Evolutionary conservation across 176 grass and related monocot species (phyloP).

Genomic region (Metroxylon sagu): DNA sequence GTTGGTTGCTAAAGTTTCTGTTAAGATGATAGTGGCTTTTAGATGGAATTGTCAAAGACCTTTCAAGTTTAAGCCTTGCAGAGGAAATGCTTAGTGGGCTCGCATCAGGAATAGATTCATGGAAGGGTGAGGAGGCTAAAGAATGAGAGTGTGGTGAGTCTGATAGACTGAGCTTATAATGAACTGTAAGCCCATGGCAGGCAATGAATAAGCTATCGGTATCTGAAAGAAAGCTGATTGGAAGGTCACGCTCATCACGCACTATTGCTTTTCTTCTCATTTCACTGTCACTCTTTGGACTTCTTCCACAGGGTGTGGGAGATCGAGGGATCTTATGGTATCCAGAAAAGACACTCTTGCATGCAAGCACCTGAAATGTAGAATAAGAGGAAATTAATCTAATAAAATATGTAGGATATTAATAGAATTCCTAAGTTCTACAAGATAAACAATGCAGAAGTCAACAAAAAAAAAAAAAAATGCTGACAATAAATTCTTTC

Average conservation of each 20-base stretch:
- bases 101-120: slow-evolving; percentile 22
- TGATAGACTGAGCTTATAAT: slow-evolving; percentile 43
- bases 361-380: slow-evolving; percentile 42
- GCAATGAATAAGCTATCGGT: slow-evolving; percentile 57
- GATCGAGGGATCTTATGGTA: slow-evolving; percentile 56
- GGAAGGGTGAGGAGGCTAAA: slow-evolving; percentile 15
- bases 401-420: background rate
- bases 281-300: slow-evolving; percentile 55
- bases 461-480: too few species aligned
- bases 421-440: too few species aligned
- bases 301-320: slow-evolving; percentile 53
- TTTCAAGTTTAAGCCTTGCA: slow-evolving; percentile 53
- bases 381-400: slow-evolving; percentile 1
- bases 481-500: too few species aligned
- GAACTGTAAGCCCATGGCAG: slow-evolving; percentile 58
- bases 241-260: slow-evolving; percentile 45
- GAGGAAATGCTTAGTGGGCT: slow-evolving; percentile 46
- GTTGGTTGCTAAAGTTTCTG: slow-evolving; percentile 63
- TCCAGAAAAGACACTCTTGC: slow-evolving; percentile 48
- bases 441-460: too few species aligned
- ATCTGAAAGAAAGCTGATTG: slow-evolving; percentile 62
- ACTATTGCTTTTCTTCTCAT: slow-evolving; percentile 51
- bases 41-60: slow-evolving; percentile 33
- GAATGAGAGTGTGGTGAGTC: slow-evolving; percentile 26
- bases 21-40: slow-evolving; percentile 41